Evolutionary conservation across 2,329 filamentous ascomycete species (phyloP).

Genomic region (Sarocladium kiliense): DNA sequence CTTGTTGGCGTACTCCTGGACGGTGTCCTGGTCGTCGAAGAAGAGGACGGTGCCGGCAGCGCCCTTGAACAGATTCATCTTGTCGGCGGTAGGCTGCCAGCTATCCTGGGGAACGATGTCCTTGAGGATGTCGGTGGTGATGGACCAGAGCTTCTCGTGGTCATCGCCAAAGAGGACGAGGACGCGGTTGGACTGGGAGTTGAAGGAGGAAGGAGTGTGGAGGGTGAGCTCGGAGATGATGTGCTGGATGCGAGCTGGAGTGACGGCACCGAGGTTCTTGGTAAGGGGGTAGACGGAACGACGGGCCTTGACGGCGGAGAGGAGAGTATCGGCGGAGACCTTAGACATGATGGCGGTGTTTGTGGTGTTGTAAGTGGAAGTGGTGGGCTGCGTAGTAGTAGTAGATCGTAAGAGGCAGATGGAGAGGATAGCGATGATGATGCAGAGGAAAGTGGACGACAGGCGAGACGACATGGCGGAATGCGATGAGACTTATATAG

Average conservation of each 20-base stretch:
- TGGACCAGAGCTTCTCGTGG: conserved; percentile 84
- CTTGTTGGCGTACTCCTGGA: conserved; percentile 61
- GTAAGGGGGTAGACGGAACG: conserved; percentile 64
- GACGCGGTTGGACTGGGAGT: conserved; percentile 76
- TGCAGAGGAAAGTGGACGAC: background rate
- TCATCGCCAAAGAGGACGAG: conserved; percentile 76
- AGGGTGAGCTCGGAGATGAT: conserved; percentile 60
- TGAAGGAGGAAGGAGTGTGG: conserved; percentile 77
- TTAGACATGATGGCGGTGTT: conserved; percentile 35
- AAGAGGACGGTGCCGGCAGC: conserved; percentile 82
- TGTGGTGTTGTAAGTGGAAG: conserved; percentile 14
- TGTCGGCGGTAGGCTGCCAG: conserved; percentile 47
- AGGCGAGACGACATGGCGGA: background rate
- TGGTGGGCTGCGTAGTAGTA: conserved; percentile 8
- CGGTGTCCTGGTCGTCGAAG: conserved; percentile 70
- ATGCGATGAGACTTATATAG: background rate
- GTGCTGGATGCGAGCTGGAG: conserved; percentile 53
- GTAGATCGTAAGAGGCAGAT: background rate
- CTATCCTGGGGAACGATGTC: conserved; percentile 57
- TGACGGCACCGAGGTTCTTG: conserved; percentile 49
- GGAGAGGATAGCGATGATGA: background rate
- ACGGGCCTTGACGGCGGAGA: conserved; percentile 62
- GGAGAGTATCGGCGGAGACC: conserved; percentile 43
- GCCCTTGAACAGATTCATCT: conserved; percentile 55
- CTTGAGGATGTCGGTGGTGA: conserved; percentile 47